A percentile compares a stretch with the other conserved stretches of the same genome.
phyloP scores from a whole-genome alignment of 202 grass and related monocot species.

The Elaeis oleifera region DNA sequence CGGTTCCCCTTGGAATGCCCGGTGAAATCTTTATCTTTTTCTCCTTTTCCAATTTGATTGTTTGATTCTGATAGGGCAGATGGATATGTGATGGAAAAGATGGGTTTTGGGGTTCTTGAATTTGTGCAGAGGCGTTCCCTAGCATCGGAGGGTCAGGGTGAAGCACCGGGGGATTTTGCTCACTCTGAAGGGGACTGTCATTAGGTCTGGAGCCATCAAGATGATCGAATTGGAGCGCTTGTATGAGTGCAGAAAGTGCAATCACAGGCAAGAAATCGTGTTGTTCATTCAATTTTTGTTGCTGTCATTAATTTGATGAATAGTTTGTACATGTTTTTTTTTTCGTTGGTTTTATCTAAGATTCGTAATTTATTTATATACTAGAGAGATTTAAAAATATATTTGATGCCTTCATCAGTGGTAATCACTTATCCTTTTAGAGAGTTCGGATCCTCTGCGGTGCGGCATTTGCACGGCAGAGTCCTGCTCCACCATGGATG shows the following conservation, averaged over 20 bases:
- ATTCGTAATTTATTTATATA: too few relatives aligned
- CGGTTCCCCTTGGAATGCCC: conserved; percentile 52
- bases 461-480: too few relatives aligned
- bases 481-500: too few relatives aligned
- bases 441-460: too few relatives aligned
- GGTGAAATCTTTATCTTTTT: conserved; percentile 23
- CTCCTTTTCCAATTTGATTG: not conserved
- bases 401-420: too few relatives aligned
- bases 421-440: too few relatives aligned
- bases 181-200: conserved; percentile 79
- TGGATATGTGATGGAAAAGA: not conserved
- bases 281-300: too few relatives aligned
- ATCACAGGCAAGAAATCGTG: conserved; percentile 28
- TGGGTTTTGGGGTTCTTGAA: conserved; percentile 2
- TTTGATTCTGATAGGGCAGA: not conserved
- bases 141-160: conserved; percentile 69
- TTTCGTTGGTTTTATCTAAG: too few relatives aligned
- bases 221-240: conserved; percentile 67
- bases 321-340: too few relatives aligned
- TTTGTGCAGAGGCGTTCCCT: conserved; percentile 50
- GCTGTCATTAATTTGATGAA: too few relatives aligned
- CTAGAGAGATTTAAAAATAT: too few relatives aligned
- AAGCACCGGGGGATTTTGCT: conserved; percentile 64
- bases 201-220: conserved; percentile 68
- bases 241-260: conserved; percentile 84